A percentile compares a stretch with the other conserved stretches of the same genome.
phyloP scores from a whole-genome alignment of 768 basidiomycete species.

The Holtermannia corniformis region DNA sequence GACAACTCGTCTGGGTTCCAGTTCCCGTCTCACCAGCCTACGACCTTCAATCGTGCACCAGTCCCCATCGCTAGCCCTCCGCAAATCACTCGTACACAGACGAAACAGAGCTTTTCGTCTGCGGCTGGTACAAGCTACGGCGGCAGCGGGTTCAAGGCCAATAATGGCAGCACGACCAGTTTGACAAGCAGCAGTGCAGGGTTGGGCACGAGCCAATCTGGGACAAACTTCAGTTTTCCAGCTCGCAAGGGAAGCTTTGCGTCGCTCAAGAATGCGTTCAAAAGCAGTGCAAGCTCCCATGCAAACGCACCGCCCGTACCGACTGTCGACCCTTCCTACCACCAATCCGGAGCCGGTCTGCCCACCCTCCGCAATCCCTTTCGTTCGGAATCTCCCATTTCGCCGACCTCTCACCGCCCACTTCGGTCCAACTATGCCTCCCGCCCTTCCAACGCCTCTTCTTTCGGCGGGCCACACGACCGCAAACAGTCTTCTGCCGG shows the following conservation, averaged over 20 bases:
- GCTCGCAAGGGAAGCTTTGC: conserved; percentile 28
- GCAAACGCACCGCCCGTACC: conserved; percentile 9
- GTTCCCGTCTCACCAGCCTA: background rate
- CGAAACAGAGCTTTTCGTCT: background rate
- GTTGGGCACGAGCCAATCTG: background rate
- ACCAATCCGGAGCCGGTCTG: conserved; percentile 10
- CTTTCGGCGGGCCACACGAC: conserved; percentile 10
- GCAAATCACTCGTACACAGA: too few species aligned
- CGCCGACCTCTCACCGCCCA: conserved; percentile 14
- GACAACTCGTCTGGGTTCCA: background rate
- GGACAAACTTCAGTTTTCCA: background rate
- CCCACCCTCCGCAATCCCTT: conserved; percentile 38
- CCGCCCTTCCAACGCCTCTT: conserved; percentile 4
- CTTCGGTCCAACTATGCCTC: conserved; percentile 9
- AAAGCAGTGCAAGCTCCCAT: conserved; percentile 3
- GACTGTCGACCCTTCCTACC: conserved; percentile 23
- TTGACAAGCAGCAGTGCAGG: background rate
- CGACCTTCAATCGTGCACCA: background rate
- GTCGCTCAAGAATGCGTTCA: conserved; percentile 33
- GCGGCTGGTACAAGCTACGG: background rate
- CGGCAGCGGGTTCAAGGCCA: background rate
- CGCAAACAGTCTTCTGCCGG: conserved; percentile 28
- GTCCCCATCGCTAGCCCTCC: background rate
- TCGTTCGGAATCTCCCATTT: conserved; percentile 25
- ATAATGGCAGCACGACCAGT: background rate